phyloP scores from a whole-genome alignment of 2,329 filamentous ascomycete species.

The Mariannaea elegans region DNA sequence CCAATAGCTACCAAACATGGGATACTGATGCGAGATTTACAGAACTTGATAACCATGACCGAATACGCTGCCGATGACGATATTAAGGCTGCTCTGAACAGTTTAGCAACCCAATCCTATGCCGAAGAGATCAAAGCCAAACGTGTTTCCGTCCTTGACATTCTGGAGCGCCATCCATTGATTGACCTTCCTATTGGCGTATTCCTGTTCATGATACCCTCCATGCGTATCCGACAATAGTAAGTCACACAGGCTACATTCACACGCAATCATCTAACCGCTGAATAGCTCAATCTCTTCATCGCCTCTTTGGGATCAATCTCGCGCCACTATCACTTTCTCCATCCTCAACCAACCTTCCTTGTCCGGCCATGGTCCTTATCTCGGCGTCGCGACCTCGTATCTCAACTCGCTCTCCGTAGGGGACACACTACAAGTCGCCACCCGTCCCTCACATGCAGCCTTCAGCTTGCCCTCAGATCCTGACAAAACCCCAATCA shows the following conservation, averaged over 20 bases:
- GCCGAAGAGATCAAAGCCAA: conserved; percentile 59
- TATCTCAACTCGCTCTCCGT: conserved; percentile 61
- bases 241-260: conserved; percentile 44
- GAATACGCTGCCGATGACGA: conserved; percentile 57
- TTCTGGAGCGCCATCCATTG: conserved; percentile 69
- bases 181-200: conserved; percentile 68
- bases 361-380: conserved; percentile 55
- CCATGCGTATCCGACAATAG: conserved; percentile 81
- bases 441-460: conserved; percentile 52
- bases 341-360: conserved; percentile 67
- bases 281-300: conserved; percentile 71
- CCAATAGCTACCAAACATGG: background rate
- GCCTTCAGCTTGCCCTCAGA: conserved; percentile 60
- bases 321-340: conserved; percentile 71
- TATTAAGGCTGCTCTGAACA: conserved; percentile 52
- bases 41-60: conserved; percentile 52
- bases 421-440: conserved; percentile 56
- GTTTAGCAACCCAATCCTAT: conserved; percentile 57
- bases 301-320: conserved; percentile 68
- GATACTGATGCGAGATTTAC: conserved; percentile 15
- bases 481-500: conserved; percentile 54
- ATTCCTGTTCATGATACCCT: conserved; percentile 76
- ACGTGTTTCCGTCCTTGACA: conserved; percentile 71
- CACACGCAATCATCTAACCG: conserved; percentile 46
- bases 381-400: conserved; percentile 67